A percentile compares a stretch with the other conserved stretches of the same genome.
phyloP scores from a whole-genome alignment of 2,329 filamentous ascomycete species.

The Colletotrichum karsti region DNA sequence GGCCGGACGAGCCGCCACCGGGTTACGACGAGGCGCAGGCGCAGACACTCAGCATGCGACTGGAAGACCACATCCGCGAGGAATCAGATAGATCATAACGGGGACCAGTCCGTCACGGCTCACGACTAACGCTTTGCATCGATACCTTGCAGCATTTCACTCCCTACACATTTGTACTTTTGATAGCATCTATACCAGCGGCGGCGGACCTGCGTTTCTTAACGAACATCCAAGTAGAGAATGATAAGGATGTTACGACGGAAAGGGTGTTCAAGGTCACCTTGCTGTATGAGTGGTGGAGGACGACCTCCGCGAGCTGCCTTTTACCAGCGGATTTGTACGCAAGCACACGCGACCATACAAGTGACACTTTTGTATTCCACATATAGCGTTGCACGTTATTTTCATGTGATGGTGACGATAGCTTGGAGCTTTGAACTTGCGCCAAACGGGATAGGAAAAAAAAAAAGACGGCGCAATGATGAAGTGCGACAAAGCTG shows the following conservation, averaged over 20 bases:
- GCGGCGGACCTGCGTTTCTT: conserved; percentile 16
- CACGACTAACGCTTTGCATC: conserved; percentile 20
- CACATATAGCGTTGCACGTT: background rate
- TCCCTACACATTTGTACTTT: conserved; percentile 20
- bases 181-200: conserved; percentile 26
- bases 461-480: background rate
- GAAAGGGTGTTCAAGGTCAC: background rate
- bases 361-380: background rate
- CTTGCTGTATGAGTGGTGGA: background rate
- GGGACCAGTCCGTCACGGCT: background rate
- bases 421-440: background rate
- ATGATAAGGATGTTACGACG: conserved; percentile 1
- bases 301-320: background rate
- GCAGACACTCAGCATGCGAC: conserved; percentile 65
- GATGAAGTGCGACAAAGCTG: background rate
- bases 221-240: conserved; percentile 17
- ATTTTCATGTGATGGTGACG: conserved; percentile 4
- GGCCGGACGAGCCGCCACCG: conserved; percentile 82
- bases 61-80: conserved; percentile 77
- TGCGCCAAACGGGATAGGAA: no score
- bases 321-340: background rate
- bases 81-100: conserved; percentile 70
- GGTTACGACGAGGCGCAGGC: conserved; percentile 91
- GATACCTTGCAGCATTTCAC: conserved; percentile 26
- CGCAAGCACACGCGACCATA: conserved; percentile 2